Evolutionary conservation across 2,329 filamentous ascomycete species (phyloP).

Genomic region (Diaporthe destruens): DNA sequence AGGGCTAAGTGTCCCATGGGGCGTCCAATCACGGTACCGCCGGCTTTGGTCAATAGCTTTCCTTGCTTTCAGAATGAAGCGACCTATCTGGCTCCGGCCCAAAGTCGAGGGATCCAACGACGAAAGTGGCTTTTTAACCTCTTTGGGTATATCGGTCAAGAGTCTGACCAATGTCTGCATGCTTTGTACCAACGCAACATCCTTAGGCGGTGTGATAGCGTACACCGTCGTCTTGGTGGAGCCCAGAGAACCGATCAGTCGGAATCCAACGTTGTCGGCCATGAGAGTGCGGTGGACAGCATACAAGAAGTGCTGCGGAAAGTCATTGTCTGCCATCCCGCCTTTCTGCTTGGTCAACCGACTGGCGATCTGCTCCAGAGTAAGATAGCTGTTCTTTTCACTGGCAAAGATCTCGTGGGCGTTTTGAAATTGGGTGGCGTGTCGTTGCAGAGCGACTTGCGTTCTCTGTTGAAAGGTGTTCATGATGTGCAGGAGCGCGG

Average conservation of each 20-base stretch:
- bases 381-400: constrained; percentile 59
- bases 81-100: constrained; percentile 49
- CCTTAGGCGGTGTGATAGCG: constrained; percentile 69
- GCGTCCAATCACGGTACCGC: constrained; percentile 60
- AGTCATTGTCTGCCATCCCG: constrained; percentile 49
- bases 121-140: constrained; percentile 43
- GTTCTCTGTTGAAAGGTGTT: constrained; percentile 57
- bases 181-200: constrained; percentile 64
- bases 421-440: constrained; percentile 62
- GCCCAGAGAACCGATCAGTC: constrained; percentile 62
- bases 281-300: constrained; percentile 77
- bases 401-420: constrained; percentile 58
- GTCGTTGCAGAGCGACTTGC: constrained; percentile 60
- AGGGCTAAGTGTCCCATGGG: constrained; percentile 62
- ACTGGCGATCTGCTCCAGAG: constrained; percentile 64
- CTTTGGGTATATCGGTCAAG: constrained; percentile 58
- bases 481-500: constrained; percentile 62
- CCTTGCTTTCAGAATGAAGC: constrained; percentile 65
- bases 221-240: constrained; percentile 69
- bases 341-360: constrained; percentile 52
- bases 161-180: constrained; percentile 66
- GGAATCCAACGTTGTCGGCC: constrained; percentile 72
- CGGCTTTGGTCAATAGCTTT: constrained; percentile 65
- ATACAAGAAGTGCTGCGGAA: constrained; percentile 68
- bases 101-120: constrained; percentile 43